These are phyloP conservation scores for Hamigera avellanea DNA, from an alignment of 495 filamentous ascomycete species.

Conservation along the genomic window DNA sequence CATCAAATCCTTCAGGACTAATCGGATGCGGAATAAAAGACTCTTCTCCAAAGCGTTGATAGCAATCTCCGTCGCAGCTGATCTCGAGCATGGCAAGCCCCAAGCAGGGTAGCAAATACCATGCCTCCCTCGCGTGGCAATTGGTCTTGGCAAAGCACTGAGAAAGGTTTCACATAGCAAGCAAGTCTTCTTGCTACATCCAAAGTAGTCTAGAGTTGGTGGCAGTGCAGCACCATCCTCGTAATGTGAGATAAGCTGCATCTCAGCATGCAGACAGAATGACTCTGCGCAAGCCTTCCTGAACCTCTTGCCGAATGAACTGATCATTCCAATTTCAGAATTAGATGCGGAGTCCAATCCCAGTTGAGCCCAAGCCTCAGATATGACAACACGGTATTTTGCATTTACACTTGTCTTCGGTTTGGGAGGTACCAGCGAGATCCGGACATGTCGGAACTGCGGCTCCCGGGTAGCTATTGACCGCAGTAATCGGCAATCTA, in stretches of 20 bases:
- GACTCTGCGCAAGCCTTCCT: neutral
- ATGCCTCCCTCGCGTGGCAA: neutral
- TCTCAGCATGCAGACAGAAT: constrained; percentile 4
- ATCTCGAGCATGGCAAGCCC: too few species aligned
- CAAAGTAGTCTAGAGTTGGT: constrained; percentile 2
- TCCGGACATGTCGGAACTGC: neutral
- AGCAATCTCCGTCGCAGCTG: too few species aligned
- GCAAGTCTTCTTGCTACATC: constrained; percentile 4
- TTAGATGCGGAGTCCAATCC: neutral
- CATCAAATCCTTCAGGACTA: too few species aligned
- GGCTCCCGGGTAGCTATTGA: constrained; percentile 2
- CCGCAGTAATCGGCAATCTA: neutral
- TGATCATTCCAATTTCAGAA: neutral
- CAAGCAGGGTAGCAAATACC: constrained; percentile 2
- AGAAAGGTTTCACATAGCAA: constrained; percentile 4
- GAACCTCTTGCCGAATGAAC: neutral
- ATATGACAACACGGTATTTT: neutral
- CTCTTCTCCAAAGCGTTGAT: too few species aligned
- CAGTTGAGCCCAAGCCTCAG: neutral
- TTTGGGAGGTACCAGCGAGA: neutral
- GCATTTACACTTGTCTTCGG: neutral
- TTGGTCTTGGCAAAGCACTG: neutral
- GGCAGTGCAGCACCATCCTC: neutral
- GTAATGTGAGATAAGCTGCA: constrained; percentile 1
- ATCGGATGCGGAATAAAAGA: too few species aligned